These are phyloP conservation scores for Acacia acuminata DNA, from an alignment of 306 rosid genomes.

Conservation along the genomic window DNA sequence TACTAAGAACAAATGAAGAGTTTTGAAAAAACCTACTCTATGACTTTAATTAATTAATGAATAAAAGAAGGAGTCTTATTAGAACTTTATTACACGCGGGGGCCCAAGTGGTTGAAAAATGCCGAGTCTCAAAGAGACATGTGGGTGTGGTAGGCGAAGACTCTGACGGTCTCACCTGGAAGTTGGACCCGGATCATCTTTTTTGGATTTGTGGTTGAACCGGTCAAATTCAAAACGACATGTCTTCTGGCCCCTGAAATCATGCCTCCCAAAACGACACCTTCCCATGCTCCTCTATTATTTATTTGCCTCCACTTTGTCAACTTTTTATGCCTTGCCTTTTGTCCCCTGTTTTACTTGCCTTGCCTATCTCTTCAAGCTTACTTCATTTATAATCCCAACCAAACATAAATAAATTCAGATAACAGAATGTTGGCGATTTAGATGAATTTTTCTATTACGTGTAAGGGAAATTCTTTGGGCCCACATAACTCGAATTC, in stretches of 20 bases:
- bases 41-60: constrained; percentile 15
- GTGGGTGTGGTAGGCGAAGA: constrained; percentile 33
- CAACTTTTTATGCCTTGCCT: constrained; percentile 33
- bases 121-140: constrained; percentile 17
- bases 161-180: constrained; percentile 29
- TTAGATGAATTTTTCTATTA: too few relatives aligned
- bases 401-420: background rate
- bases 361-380: constrained; percentile 29
- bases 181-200: constrained; percentile 11
- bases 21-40: constrained; percentile 6
- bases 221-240: constrained; percentile 50
- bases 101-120: constrained; percentile 21
- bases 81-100: constrained; percentile 4
- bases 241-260: background rate
- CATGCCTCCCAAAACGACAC: constrained; percentile 43
- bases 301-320: background rate
- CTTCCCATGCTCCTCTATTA: constrained; percentile 29
- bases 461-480: background rate
- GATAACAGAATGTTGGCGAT: background rate
- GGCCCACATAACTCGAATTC: background rate
- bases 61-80: constrained; percentile 20
- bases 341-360: constrained; percentile 10
- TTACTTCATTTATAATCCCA: background rate
- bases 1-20: background rate
- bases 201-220: constrained; percentile 29